Evolutionary conservation across 1,284 basidiomycete genomes (phyloP).

Genomic region (Apiotrichum laibachii): DNA sequence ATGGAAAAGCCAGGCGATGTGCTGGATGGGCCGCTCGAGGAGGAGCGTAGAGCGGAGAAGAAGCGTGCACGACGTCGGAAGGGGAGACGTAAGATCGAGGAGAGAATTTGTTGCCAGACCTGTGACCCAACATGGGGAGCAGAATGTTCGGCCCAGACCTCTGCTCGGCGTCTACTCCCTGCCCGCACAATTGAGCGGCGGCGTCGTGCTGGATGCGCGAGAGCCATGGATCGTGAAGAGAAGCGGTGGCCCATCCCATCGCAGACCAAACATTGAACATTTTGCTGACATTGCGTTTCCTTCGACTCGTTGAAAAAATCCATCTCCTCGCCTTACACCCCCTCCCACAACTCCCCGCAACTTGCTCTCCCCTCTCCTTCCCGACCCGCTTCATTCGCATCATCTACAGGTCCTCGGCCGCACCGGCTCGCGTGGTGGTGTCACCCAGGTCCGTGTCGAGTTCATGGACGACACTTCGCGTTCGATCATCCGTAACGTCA

Average conservation of each 20-base stretch:
- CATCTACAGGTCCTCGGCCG: conserved; percentile 82
- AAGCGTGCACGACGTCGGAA: background rate
- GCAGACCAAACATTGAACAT: background rate
- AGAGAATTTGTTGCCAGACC: background rate
- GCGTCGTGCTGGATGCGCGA: too few species aligned
- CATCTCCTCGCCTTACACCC: background rate
- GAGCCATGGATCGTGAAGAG: background rate
- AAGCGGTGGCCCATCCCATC: background rate
- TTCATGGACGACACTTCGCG: conserved; percentile 98
- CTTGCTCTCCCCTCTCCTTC: background rate
- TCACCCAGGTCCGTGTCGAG: conserved; percentile 99
- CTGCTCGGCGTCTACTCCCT: too few species aligned
- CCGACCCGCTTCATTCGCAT: background rate
- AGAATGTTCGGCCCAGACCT: too few species aligned
- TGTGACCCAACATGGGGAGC: background rate
- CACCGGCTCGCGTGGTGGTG: conserved; percentile 98
- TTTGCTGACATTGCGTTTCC: conserved; percentile 6
- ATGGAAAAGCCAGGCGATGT: background rate
- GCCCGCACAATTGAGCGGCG: too few species aligned
- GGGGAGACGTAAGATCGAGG: background rate
- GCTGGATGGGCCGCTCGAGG: background rate
- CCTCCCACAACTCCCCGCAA: background rate
- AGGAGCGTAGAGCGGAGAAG: background rate
- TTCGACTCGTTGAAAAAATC: background rate
- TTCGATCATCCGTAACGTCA: conserved; percentile 98